These are phyloP conservation scores for Phytophthora uliginosa DNA, from an alignment of 352 stramenopile species.

Conservation along the genomic window DNA sequence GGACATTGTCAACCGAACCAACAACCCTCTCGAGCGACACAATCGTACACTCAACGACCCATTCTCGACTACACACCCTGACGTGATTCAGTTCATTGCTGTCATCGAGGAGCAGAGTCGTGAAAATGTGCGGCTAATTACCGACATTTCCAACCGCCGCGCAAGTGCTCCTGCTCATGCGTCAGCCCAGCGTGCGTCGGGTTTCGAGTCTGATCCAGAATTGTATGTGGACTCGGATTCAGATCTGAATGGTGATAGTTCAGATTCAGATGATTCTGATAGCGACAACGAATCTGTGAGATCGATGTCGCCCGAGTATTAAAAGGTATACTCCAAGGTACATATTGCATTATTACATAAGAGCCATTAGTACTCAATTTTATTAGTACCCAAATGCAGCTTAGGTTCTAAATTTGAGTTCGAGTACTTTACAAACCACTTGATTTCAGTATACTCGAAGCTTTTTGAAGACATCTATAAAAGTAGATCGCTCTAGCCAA, in stretches of 20 bases:
- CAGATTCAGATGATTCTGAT: neutral
- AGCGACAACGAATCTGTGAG: neutral
- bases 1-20: neutral
- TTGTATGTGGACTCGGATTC: conserved; percentile 3
- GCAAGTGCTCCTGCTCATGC: neutral
- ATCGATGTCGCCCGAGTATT: neutral
- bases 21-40: neutral
- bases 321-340: neutral
- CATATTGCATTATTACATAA: neutral
- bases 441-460: neutral
- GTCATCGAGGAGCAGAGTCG: no score
- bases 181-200: neutral
- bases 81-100: conserved; percentile 4
- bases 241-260: neutral
- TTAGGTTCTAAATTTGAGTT: no score
- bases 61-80: neutral
- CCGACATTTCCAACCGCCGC: no score
- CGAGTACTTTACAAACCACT: no score
- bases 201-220: conserved; percentile 5
- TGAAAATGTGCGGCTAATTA: no score
- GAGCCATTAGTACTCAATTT: no score
- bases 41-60: neutral
- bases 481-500: conserved; percentile 12
- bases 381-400: no score
- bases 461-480: neutral